Percentiles rank a stretch among this genome's conserved stretches.
These are phyloP conservation scores for Bipolaris bicolor DNA, from an alignment of 2,329 filamentous ascomycete genomes.

Conservation along the genomic window DNA sequence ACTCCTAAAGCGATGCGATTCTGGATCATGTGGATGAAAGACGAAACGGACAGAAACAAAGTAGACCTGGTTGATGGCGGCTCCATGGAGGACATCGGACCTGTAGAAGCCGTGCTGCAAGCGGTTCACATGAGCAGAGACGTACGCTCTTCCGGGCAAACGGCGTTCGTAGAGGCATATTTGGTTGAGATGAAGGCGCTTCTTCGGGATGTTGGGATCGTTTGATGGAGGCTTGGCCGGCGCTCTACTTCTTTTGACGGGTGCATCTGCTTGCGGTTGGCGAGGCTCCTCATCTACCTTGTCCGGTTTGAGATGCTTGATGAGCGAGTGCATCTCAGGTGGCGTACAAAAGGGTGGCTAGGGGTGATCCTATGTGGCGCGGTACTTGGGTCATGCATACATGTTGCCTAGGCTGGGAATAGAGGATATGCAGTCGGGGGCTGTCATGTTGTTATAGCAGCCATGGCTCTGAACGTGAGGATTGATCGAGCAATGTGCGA, in stretches of 20 bases:
- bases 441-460: background rate
- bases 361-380: background rate
- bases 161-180: conserved; percentile 58
- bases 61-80: conserved; percentile 52
- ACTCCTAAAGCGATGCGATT: conserved; percentile 55
- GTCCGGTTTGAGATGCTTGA: conserved; percentile 14
- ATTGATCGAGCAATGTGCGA: background rate
- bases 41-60: conserved; percentile 58
- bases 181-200: conserved; percentile 38
- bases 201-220: conserved; percentile 35
- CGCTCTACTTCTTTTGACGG: conserved; percentile 17
- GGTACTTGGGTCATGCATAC: conserved; percentile 1
- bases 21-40: conserved; percentile 55
- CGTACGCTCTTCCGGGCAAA: conserved; percentile 56
- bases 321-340: conserved; percentile 18
- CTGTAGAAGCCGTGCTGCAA: conserved; percentile 58
- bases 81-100: conserved; percentile 52
- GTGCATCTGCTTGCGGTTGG: conserved; percentile 1
- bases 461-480: background rate
- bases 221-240: conserved; percentile 17
- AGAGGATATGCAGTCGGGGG: background rate
- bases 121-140: conserved; percentile 58
- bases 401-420: background rate
- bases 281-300: conserved; percentile 4
- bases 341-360: background rate